Percentiles rank a stretch among this genome's conserved stretches.
These are phyloP conservation scores for Aspergillus pseudotamarii DNA, from an alignment of 2,329 filamentous ascomycete species.

Conservation along the genomic window DNA sequence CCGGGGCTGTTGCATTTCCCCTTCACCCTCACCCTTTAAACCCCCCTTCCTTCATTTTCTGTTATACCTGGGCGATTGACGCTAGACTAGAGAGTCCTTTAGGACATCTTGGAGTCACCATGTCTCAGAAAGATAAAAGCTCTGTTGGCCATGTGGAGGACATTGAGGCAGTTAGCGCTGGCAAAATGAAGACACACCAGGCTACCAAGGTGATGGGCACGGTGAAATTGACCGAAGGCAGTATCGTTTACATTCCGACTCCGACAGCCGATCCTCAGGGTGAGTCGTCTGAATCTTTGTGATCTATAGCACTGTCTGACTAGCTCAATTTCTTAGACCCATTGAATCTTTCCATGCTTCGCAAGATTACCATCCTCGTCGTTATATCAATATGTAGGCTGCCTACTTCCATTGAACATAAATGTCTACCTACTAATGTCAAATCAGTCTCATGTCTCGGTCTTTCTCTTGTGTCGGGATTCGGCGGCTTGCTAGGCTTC, in stretches of 20 bases:
- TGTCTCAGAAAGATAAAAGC: constrained; percentile 14
- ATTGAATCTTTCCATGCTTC: constrained; percentile 32
- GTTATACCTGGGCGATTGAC: neutral
- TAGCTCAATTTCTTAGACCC: constrained; percentile 26
- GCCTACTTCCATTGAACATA: neutral
- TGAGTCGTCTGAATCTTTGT: constrained; percentile 5
- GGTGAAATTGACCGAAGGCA: constrained; percentile 34
- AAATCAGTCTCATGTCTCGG: constrained; percentile 44
- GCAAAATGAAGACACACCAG: neutral
- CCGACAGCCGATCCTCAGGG: constrained; percentile 38
- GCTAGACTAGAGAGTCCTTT: neutral
- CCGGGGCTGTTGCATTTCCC: neutral
- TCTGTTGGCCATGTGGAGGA: constrained; percentile 22
- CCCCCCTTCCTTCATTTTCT: neutral
- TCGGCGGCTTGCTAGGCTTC: constrained; percentile 46
- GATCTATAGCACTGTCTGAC: neutral
- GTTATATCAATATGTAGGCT: constrained; percentile 31
- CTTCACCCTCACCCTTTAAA: neutral
- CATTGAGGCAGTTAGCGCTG: constrained; percentile 6
- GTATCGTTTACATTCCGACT: constrained; percentile 38
- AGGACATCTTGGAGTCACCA: neutral
- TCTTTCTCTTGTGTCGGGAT: constrained; percentile 44
- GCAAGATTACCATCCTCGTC: constrained; percentile 30
- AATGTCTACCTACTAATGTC: constrained; percentile 10
- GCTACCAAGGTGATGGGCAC: constrained; percentile 25